Evolutionary conservation across 1,284 basidiomycete species (phyloP), one percentile per base, ranked within the genome.

Genomic region (Cystobasidium sp.): DNA sequence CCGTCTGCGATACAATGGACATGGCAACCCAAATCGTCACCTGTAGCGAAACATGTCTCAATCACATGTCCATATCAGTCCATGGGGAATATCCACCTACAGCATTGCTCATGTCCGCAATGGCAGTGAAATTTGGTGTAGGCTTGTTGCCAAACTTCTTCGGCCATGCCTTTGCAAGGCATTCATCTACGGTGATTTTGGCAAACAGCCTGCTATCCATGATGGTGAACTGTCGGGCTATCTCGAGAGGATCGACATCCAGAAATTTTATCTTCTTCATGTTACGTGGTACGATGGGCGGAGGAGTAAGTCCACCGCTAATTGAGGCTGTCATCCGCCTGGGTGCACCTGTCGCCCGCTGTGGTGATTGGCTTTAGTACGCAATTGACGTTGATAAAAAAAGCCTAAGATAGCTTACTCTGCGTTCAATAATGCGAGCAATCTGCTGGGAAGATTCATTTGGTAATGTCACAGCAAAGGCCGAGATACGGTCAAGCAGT

Each of bases 11-110:
- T 39, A 99, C 85, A 41, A 99, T 90, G 8, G 89, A 88, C 78
- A 97, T 93, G 1, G 93, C 91, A 1, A 99, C 95, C 94, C 97
- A 99, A 76, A 93, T 90, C 1, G 94, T 98, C 77, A 79, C 76
- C 79, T 80, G 66, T 37, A n/a, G n/a, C 41, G 0, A 52, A 51
- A n/a, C 3, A 41, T 0, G 7, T 3, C 5, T 20, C 31, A 41
- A 68, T 43, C 65, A 64, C 8, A 0, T 5, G 3, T 10, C 20
- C 10, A 46, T 16, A 1, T 3, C 2, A 1, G 4, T 22, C 3
- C 16, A 8, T 37, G 7, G 5, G 5, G 31, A 31, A 31, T 31
- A 5, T 31, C 51, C 14, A 82, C 87, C n/a, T 77, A 92, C 92
- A 83, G 92, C 87, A 81, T 98, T 99, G 78, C 91, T 93, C 62